Conservation (phyloP, 2,329 filamentous ascomycete species). For the Meredithiella fracta region DNA sequence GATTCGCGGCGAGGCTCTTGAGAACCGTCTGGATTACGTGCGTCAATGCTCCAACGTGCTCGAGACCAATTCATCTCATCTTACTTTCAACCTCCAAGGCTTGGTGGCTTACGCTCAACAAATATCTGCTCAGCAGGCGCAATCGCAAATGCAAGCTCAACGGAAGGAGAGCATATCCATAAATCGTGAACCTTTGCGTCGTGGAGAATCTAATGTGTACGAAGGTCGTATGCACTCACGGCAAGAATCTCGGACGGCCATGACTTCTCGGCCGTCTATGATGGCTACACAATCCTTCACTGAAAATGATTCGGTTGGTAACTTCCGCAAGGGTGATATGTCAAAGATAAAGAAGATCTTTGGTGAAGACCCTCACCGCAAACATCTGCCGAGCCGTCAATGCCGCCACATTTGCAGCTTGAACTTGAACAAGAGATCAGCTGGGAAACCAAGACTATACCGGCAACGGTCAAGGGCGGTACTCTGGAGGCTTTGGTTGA, state of each 20-base stretch:
- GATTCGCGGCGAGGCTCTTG: constrained; percentile 73
- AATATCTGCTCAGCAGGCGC: neutral
- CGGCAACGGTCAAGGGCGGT: constrained; percentile 69
- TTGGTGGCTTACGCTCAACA: constrained; percentile 59
- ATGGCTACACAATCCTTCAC: constrained; percentile 45
- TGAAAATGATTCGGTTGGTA: constrained; percentile 40
- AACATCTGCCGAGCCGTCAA: constrained; percentile 47
- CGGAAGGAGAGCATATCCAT: constrained; percentile 27
- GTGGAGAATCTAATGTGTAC: constrained; percentile 31
- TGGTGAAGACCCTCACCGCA: constrained; percentile 45
- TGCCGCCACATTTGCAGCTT: constrained; percentile 66
- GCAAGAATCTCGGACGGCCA: constrained; percentile 34
- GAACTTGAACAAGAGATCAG: constrained; percentile 81
- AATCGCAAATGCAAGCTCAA: constrained; percentile 13
- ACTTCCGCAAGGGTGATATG: constrained; percentile 41
- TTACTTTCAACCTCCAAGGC: constrained; percentile 74
- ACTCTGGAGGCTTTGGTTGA: constrained; percentile 81
- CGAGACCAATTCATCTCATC: constrained; percentile 72
- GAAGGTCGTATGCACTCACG: constrained; percentile 35
- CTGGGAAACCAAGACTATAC: constrained; percentile 68
- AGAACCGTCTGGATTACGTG: constrained; percentile 70
- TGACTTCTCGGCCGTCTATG: constrained; percentile 29
- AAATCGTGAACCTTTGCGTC: constrained; percentile 28
- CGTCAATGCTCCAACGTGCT: constrained; percentile 61
- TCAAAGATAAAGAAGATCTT: constrained; percentile 51